phyloP scores from a whole-genome alignment of 2,329 filamentous ascomycete species.

The Colletotrichum sp. region DNA sequence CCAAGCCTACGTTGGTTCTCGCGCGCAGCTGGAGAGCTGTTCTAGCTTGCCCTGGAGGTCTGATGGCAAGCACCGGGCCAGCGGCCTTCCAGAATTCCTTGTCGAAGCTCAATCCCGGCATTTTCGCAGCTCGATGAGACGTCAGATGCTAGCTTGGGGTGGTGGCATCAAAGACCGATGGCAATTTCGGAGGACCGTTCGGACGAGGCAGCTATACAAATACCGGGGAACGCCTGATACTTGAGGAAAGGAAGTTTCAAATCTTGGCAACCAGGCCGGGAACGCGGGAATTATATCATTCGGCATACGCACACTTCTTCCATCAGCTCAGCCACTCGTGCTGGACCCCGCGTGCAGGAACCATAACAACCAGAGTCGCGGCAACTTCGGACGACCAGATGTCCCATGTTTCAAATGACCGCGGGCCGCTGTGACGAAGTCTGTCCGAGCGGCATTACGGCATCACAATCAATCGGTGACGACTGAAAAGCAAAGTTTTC shows the following conservation, averaged over 20 bases:
- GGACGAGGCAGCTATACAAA: background rate
- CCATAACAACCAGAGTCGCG: background rate
- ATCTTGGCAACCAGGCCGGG: background rate
- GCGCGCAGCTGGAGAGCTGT: background rate
- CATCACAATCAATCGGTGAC: background rate
- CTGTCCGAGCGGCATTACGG: background rate
- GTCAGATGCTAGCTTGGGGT: background rate
- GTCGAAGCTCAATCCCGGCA: slow-evolving; percentile 9
- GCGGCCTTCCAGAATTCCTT: slow-evolving; percentile 6
- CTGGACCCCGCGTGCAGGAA: background rate
- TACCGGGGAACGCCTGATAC: background rate
- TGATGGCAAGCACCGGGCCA: slow-evolving; percentile 2
- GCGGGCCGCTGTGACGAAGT: background rate
- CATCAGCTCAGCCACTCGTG: background rate
- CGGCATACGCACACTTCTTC: background rate
- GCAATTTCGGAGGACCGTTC: background rate
- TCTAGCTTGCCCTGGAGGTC: background rate
- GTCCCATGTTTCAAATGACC: background rate
- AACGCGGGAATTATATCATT: background rate
- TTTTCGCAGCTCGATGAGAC: background rate
- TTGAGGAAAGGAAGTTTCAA: background rate
- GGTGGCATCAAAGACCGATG: background rate
- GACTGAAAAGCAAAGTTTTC: background rate
- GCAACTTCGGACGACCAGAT: background rate
- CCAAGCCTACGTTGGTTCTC: background rate